Evolutionary conservation across 148 eudicot species (phyloP).

Genomic region (Chenopodium quinoa): DNA sequence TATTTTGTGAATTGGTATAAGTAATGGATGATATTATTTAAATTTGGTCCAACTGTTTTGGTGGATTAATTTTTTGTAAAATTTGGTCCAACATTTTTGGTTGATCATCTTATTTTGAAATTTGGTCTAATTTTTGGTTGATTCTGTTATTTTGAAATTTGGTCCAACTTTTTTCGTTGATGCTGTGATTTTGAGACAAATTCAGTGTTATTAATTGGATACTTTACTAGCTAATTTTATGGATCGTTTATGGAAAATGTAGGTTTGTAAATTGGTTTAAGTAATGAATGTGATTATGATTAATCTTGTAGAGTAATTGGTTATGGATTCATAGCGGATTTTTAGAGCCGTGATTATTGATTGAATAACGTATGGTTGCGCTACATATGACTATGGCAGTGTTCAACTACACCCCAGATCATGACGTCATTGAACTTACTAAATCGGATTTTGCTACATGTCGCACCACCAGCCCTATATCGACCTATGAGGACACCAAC

Average conservation of each 20-base stretch:
- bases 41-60: no score
- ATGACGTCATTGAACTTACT: constrained; percentile 26
- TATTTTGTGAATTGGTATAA: no score
- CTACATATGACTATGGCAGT: constrained; percentile 7
- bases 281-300: not conserved
- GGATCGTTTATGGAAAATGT: no score
- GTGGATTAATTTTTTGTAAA: no score
- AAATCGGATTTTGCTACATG: constrained; percentile 9
- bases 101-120: no score
- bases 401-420: constrained; percentile 25
- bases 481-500: constrained; percentile 1
- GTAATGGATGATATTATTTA: no score
- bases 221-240: not conserved
- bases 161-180: no score
- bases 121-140: no score
- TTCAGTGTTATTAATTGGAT: not conserved
- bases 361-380: not conserved
- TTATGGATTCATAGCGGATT: not conserved
- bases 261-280: not conserved
- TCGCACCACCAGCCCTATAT: constrained; percentile 18
- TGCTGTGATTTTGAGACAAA: no score
- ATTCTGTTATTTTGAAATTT: no score
- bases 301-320: not conserved
- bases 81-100: no score
- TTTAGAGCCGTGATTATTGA: not conserved